Evolutionary conservation across 2,329 filamentous ascomycete genomes (phyloP), one percentile per base, ranked within the genome.

Genomic region (Trichoderma harzianum): DNA sequence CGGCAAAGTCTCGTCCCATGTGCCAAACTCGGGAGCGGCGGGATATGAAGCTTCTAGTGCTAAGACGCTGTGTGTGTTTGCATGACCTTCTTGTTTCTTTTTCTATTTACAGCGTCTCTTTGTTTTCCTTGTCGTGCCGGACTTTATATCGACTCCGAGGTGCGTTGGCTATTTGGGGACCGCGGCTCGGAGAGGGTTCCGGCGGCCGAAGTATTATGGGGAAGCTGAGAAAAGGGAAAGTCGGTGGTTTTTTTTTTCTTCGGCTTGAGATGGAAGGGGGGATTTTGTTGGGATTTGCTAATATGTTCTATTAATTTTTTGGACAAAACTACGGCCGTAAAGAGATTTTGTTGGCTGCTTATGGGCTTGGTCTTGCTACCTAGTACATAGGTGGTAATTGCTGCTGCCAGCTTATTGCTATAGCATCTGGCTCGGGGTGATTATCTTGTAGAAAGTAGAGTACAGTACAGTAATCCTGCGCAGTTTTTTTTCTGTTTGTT

Each of bases 121-220:
- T 43, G 7, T 2, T 43, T n/a, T 43, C 39, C 39, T 43, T 10
- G 39, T 43, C 39, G 39, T 43, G n/a, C 47, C 69, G 69, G 69
- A 63, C 32, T 70, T 58, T 70, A 47, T 65, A 65, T 57, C 60
- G 61, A 70, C 61, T 47, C 69, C 69, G 69, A 70, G 58, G 11
- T 18, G 60, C 32, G 51, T 63, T 24, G 43, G 21, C 4, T 26
- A 11, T 30, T 7, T 24, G 24, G 30, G 39, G 39, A 39, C 65
- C 53, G 51, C 65, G 53, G 53, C 34, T 60, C 53, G 65, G 65
- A 24, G 65, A 58, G 53, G 34, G 21, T 26, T 58, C 65, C 53
- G 53, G 47, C 53, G 51, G 26, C 64, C 64, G 64, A 67, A 36
- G 34, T 39, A 28, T 67, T 16, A n/a, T n/a, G 26, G 30, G 51